phyloP scores from a whole-genome alignment of 176 grass and related monocot genomes.

The Pontederia crassipes region DNA sequence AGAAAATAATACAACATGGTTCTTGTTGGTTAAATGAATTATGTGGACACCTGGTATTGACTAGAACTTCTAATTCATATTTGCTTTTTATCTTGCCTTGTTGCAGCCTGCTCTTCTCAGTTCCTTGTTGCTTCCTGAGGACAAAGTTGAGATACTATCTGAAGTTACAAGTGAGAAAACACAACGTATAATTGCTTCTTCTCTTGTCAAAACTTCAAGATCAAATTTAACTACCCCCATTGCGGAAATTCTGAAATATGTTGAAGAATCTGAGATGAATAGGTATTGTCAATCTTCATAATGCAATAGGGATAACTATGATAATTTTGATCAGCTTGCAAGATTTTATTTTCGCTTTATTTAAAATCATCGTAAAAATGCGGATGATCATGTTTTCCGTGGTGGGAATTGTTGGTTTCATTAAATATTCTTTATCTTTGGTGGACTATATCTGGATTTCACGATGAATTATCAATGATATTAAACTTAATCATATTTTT shows the following conservation, averaged over 20 bases:
- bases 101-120: conserved; percentile 71
- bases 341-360: too few species aligned
- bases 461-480: too few species aligned
- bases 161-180: conserved; percentile 22
- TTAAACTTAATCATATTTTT: too few species aligned
- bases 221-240: conserved; percentile 26
- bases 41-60: too few species aligned
- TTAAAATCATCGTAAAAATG: too few species aligned
- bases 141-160: conserved; percentile 26
- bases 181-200: conserved; percentile 6
- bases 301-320: too few species aligned
- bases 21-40: neutral
- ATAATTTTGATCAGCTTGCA: too few species aligned
- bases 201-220: conserved; percentile 17
- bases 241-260: conserved; percentile 44
- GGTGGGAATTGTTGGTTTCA: too few species aligned
- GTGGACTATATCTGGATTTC: too few species aligned
- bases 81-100: neutral
- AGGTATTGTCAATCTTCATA: conserved; percentile 16
- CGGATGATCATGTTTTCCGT: too few species aligned
- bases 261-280: conserved; percentile 35
- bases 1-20: neutral
- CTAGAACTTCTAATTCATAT: neutral
- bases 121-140: conserved; percentile 34
- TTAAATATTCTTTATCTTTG: too few species aligned